Evolutionary conservation across 208 protist species (phyloP).

Genomic region (Trypanosoma platydactyli): DNA sequence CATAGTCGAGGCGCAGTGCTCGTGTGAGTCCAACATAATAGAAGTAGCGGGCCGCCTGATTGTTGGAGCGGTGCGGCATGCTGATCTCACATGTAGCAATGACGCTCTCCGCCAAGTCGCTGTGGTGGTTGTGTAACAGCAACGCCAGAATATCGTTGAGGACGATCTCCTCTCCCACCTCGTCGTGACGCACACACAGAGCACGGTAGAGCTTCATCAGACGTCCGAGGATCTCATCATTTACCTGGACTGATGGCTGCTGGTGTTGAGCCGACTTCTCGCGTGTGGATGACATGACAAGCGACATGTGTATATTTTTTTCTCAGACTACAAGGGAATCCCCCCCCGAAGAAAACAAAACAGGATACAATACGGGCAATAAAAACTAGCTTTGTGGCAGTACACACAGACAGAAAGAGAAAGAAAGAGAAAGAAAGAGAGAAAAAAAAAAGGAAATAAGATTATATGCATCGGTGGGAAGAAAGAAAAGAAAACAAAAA

Average conservation of each 20-base stretch:
- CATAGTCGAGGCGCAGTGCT: conserved; percentile 96
- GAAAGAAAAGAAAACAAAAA: not conserved
- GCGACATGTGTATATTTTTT: conserved; percentile 16
- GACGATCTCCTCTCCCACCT: conserved; percentile 83
- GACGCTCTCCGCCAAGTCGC: conserved; percentile 84
- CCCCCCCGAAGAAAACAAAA: conserved; percentile 1
- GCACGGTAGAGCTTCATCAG: conserved; percentile 85
- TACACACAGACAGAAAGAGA: too few relatives aligned
- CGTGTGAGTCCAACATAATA: conserved; percentile 96
- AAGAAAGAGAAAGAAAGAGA: too few relatives aligned
- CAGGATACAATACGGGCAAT: not conserved
- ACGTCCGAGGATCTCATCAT: conserved; percentile 43
- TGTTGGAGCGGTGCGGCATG: conserved; percentile 81
- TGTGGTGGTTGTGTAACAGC: conserved; percentile 65
- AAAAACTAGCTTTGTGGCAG: not conserved
- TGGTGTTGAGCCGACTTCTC: not conserved
- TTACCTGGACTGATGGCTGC: conserved; percentile 17
- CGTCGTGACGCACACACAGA: conserved; percentile 85
- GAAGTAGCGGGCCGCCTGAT: conserved; percentile 95
- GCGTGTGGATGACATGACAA: conserved; percentile 16
- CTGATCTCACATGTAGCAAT: conserved; percentile 84
- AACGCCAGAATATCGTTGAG: conserved; percentile 88
- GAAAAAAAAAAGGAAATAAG: too few relatives aligned
- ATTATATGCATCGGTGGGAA: too few relatives aligned
- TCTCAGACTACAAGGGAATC: not conserved